Evolutionary conservation across 2,329 filamentous ascomycete species (phyloP).

Genomic region (Colletotrichum sp.): DNA sequence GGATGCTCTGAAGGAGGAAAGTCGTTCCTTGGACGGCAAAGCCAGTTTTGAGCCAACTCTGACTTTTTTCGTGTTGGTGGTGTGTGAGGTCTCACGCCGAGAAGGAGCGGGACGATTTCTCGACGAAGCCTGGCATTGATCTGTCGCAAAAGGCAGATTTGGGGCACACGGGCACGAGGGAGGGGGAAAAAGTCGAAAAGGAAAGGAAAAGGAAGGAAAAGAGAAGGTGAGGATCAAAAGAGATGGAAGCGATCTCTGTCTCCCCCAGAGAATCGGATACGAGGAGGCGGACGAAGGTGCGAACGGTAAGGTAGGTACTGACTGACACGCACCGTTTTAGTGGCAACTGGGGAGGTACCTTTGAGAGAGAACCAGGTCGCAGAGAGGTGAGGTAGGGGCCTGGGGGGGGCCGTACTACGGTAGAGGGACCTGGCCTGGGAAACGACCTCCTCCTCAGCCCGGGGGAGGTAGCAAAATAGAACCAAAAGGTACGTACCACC

Average conservation of each 20-base stretch:
- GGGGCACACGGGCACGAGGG: neutral
- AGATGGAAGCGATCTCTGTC: conserved; percentile 13
- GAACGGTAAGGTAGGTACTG: neutral
- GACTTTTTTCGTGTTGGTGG: neutral
- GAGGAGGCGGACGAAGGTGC: neutral
- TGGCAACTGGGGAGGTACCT: neutral
- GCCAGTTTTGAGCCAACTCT: neutral
- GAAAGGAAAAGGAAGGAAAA: neutral
- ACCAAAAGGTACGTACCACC: neutral
- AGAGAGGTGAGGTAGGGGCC: neutral
- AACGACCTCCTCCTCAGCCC: neutral
- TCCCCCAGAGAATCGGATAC: conserved; percentile 22
- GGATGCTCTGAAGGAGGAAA: neutral
- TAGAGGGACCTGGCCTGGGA: neutral
- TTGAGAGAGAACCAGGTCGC: conserved; percentile 3
- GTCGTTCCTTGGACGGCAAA: neutral
- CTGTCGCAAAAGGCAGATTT: conserved; percentile 7
- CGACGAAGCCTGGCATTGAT: conserved; percentile 5
- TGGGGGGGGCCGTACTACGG: neutral
- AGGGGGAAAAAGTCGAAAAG: neutral
- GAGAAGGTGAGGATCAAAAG: conserved; percentile 13
- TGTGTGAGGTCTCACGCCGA: conserved; percentile 1
- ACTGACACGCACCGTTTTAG: neutral
- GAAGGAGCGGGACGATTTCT: neutral
- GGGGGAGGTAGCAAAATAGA: neutral